Conservation (phyloP, 2,329 filamentous ascomycete genomes). For the Colletotrichum somersetense region DNA sequence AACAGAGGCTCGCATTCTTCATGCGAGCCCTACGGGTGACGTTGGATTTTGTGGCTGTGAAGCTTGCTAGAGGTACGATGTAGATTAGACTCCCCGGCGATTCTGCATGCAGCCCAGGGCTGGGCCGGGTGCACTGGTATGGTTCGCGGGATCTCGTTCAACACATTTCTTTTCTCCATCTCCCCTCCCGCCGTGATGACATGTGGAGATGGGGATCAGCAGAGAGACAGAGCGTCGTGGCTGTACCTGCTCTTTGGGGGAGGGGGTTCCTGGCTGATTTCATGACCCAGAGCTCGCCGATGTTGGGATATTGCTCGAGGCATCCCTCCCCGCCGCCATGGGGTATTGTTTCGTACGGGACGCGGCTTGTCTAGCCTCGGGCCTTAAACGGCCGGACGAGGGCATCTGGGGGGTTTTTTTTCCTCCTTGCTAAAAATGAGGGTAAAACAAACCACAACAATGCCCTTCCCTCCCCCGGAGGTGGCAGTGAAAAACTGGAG, state of each 20-base stretch:
- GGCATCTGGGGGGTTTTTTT: not conserved
- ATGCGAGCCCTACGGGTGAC: slow-evolving; percentile 27
- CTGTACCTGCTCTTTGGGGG: not conserved
- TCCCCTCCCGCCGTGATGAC: slow-evolving; percentile 4
- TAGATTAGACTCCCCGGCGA: not conserved
- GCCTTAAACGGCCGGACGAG: not conserved
- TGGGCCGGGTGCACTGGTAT: not conserved
- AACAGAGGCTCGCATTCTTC: slow-evolving; percentile 6
- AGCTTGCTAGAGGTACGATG: not conserved
- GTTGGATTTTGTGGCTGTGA: slow-evolving; percentile 13
- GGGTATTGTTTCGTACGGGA: not conserved
- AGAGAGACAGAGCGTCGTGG: not conserved
- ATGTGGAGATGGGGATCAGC: not conserved
- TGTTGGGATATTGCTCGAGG: slow-evolving; percentile 20
- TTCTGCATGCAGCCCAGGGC: slow-evolving; percentile 20
- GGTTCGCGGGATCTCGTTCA: not conserved
- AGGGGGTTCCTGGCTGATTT: slow-evolving; percentile 30
- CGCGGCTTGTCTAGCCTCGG: not conserved
- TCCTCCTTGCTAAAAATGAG: too few species aligned
- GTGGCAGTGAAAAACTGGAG: slow-evolving; percentile 32
- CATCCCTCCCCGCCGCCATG: slow-evolving; percentile 1
- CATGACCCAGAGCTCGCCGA: slow-evolving; percentile 29
- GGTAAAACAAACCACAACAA: too few species aligned
- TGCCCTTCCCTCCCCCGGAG: not conserved
- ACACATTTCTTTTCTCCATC: not conserved